Evolutionary conservation across 352 stramenopile genomes (phyloP).

Genomic region (Phytophthora sp.): DNA sequence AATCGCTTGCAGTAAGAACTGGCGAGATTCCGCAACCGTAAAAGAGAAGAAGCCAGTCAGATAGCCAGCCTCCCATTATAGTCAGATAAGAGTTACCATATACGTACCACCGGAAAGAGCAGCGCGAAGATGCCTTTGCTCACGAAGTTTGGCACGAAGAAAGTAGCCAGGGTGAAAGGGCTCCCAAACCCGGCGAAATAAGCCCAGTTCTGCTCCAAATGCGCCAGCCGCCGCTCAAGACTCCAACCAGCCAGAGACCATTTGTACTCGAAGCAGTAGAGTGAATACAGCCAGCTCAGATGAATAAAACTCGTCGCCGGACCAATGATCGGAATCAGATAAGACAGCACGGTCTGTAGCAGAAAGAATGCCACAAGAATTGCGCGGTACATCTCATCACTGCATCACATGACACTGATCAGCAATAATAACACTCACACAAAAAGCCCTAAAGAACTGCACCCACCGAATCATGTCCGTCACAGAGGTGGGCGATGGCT

Average conservation of each 20-base stretch:
- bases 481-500: constrained; percentile 75
- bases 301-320: constrained; percentile 84
- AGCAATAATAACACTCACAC: no score
- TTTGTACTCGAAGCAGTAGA: constrained; percentile 94
- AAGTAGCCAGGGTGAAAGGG: constrained; percentile 88
- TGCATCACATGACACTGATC: no score
- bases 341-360: constrained; percentile 84
- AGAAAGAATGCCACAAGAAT: constrained; percentile 89
- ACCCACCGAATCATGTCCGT: constrained; percentile 87
- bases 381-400: constrained; percentile 85
- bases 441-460: no score
- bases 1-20: constrained; percentile 88
- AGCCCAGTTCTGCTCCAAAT: constrained; percentile 89
- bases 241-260: constrained; percentile 89
- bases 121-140: constrained; percentile 91
- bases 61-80: no score
- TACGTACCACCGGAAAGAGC: constrained; percentile 81
- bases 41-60: no score
- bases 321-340: constrained; percentile 78
- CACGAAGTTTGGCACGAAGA: constrained; percentile 91
- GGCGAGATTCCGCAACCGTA: not conserved
- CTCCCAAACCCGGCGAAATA: constrained; percentile 90
- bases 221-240: constrained; percentile 74
- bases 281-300: constrained; percentile 87
- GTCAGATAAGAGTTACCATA: not conserved